phyloP scores from a whole-genome alignment of 306 rosid species.

The Prunus armeniaca region DNA sequence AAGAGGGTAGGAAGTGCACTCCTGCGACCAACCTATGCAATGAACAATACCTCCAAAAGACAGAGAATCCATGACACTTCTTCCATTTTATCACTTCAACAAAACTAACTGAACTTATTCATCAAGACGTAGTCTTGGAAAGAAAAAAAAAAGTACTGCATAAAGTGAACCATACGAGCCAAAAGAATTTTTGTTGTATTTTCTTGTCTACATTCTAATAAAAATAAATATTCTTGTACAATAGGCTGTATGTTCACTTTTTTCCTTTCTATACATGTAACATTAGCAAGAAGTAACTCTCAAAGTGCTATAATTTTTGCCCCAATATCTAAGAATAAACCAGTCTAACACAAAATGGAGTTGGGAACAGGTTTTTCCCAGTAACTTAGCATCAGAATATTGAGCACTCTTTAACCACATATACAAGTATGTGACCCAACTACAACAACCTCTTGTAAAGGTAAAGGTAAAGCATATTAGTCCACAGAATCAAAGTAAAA shows the following conservation, averaged over 20 bases:
- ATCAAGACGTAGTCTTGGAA: background rate
- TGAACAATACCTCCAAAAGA: background rate
- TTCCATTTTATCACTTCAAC: background rate
- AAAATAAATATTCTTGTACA: background rate
- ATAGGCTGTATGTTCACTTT: background rate
- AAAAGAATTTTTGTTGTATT: background rate
- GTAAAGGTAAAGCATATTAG: background rate
- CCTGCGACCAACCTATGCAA: background rate
- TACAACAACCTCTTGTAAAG: background rate
- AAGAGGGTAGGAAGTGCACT: background rate
- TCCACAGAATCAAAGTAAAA: background rate
- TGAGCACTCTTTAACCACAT: background rate
- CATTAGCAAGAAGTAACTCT: background rate
- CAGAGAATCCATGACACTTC: background rate
- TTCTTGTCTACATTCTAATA: background rate
- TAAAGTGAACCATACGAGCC: too few species aligned
- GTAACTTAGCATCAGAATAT: background rate
- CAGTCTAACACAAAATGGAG: background rate
- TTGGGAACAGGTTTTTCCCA: background rate
- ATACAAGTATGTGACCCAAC: background rate
- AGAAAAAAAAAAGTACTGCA: background rate
- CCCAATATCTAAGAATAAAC: background rate
- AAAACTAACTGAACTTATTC: background rate
- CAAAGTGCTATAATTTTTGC: background rate
- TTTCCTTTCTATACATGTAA: background rate